Percentiles rank a stretch among this genome's conserved stretches.
These are phyloP conservation scores for Metschnikowia chrysomelidarum DNA, from an alignment of 805 yeast species.

Conservation along the genomic window DNA sequence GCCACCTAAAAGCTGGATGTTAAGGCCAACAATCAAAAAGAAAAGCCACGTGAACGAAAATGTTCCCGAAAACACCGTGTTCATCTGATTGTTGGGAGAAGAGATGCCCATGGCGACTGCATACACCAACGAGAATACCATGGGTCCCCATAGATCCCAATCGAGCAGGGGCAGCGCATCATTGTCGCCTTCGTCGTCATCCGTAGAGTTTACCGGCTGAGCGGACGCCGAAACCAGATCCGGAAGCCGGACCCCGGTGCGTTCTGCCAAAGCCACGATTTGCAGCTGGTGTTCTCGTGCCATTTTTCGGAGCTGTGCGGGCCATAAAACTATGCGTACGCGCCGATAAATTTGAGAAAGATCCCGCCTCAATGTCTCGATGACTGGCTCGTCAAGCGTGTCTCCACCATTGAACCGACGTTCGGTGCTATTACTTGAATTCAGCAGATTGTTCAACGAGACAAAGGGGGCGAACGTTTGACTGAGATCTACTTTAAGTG, in stretches of 20 bases:
- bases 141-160: conserved; percentile 74
- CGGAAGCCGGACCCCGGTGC: conserved; percentile 37
- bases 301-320: conserved; percentile 36
- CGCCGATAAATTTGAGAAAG: conserved; percentile 35
- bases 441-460: conserved; percentile 13
- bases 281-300: conserved; percentile 36
- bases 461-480: conserved; percentile 19
- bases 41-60: conserved; percentile 65
- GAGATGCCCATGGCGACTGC: conserved; percentile 52
- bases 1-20: conserved; percentile 62
- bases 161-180: conserved; percentile 30
- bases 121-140: conserved; percentile 56
- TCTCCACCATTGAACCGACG: conserved; percentile 65
- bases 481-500: conserved; percentile 20
- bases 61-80: conserved; percentile 58
- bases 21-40: conserved; percentile 56
- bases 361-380: conserved; percentile 48
- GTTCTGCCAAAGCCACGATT: conserved; percentile 33
- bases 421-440: conserved; percentile 31
- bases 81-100: conserved; percentile 40
- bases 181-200: conserved; percentile 13
- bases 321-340: conserved; percentile 43
- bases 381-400: conserved; percentile 69
- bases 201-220: conserved; percentile 25
- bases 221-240: conserved; percentile 29